These are phyloP conservation scores for Aspergillus steynii DNA, from an alignment of 495 filamentous ascomycete species.

Conservation along the genomic window DNA sequence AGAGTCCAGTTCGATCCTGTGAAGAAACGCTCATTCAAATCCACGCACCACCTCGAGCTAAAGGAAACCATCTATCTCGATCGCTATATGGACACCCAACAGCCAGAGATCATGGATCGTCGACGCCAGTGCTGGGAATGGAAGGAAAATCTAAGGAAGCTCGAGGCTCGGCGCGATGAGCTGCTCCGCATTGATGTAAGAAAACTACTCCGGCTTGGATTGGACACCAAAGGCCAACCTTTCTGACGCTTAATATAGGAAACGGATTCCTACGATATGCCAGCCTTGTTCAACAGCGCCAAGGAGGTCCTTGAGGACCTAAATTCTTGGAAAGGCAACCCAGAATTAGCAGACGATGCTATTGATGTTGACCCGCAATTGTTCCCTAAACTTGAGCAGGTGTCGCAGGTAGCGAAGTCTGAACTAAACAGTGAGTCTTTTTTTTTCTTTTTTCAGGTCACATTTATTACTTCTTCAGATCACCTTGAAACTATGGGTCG, in stretches of 20 bases:
- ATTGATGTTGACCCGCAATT: slow-evolving; percentile 32
- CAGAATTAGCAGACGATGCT: slow-evolving; percentile 26
- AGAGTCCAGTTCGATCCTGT: slow-evolving; percentile 67
- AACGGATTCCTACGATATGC: slow-evolving; percentile 34
- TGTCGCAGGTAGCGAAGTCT: slow-evolving; percentile 31
- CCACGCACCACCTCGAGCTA: slow-evolving; percentile 73
- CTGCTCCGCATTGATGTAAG: slow-evolving; percentile 50
- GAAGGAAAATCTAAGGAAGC: slow-evolving; percentile 60
- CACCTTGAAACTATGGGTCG: too few species aligned
- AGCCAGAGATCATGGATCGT: slow-evolving; percentile 56
- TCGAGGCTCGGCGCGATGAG: slow-evolving; percentile 51
- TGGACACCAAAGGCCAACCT: neutral
- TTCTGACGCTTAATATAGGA: slow-evolving; percentile 23
- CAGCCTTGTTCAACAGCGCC: slow-evolving; percentile 31
- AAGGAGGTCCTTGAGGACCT: slow-evolving; percentile 35
- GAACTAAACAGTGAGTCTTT: slow-evolving; percentile 41
- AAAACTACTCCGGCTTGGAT: neutral
- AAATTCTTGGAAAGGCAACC: slow-evolving; percentile 21
- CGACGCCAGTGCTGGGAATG: slow-evolving; percentile 72
- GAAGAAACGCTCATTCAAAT: slow-evolving; percentile 67
- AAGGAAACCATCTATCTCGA: slow-evolving; percentile 82
- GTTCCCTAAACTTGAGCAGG: slow-evolving; percentile 31
- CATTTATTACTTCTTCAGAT: too few species aligned
- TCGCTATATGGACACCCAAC: slow-evolving; percentile 75
- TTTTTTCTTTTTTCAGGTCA: neutral